A percentile compares a stretch with the other conserved stretches of the same genome.
Conservation (phyloP, 2,329 filamentous ascomycete species). For the Cladosporium cucumerinum region DNA sequence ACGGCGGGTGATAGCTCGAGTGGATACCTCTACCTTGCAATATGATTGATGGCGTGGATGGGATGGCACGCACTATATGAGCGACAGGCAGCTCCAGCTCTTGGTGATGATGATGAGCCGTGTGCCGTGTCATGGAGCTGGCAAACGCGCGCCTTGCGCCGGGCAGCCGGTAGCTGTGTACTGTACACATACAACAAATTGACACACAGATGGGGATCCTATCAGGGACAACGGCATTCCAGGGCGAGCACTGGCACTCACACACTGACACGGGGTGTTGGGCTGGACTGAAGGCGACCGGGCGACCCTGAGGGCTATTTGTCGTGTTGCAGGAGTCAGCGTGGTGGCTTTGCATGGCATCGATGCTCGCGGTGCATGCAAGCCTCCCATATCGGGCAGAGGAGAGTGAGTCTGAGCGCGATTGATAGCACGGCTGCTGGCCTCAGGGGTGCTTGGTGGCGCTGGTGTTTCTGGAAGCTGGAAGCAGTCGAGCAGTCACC, state of each 20-base stretch:
- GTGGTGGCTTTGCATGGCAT: background rate
- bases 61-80: background rate
- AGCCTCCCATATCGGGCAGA: background rate
- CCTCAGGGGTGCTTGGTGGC: slow-evolving; percentile 6
- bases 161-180: slow-evolving; percentile 1
- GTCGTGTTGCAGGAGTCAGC: background rate
- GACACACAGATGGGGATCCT: background rate
- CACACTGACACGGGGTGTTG: background rate
- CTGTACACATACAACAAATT: background rate
- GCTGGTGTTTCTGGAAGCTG: slow-evolving; percentile 4
- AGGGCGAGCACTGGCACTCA: background rate
- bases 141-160: slow-evolving; percentile 11
- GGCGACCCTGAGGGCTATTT: background rate
- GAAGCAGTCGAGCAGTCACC: background rate
- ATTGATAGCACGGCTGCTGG: background rate
- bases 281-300: background rate
- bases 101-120: background rate
- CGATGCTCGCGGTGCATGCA: background rate
- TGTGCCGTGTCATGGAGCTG: background rate
- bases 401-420: background rate
- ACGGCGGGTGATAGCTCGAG: slow-evolving; percentile 1
- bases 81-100: background rate
- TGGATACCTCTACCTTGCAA: background rate
- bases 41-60: background rate
- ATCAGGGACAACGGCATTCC: slow-evolving; percentile 1